phyloP scores from a whole-genome alignment of 1,139 yeast genomes.

The Pichia sp. region DNA sequence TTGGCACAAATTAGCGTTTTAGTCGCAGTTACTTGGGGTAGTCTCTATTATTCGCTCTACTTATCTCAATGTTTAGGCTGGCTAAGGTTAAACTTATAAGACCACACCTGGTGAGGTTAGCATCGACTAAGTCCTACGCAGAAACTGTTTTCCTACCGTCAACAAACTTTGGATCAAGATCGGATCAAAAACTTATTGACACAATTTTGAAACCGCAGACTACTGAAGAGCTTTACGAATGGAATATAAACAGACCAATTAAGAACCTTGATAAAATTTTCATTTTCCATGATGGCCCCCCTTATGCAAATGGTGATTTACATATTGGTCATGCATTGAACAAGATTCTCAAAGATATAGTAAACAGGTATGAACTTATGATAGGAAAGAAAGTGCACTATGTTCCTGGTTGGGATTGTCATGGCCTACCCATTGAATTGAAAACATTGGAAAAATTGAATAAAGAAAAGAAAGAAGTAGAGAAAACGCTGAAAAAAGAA shows the following conservation, averaged over 20 bases:
- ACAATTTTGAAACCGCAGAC: slow-evolving; percentile 28
- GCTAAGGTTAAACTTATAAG: neutral
- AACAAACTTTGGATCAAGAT: slow-evolving; percentile 39
- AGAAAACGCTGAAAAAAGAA: slow-evolving; percentile 32
- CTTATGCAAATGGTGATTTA: slow-evolving; percentile 91
- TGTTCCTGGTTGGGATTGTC: slow-evolving; percentile 98
- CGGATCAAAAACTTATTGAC: slow-evolving; percentile 33
- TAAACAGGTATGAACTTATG: slow-evolving; percentile 63
- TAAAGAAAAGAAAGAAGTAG: slow-evolving; percentile 24
- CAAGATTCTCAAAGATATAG: slow-evolving; percentile 79
- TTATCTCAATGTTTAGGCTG: neutral
- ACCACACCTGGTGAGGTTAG: neutral
- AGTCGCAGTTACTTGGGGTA: too few species aligned
- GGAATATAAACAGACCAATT: slow-evolving; percentile 31
- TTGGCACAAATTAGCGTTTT: too few species aligned
- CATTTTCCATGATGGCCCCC: slow-evolving; percentile 93
- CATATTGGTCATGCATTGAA: slow-evolving; percentile 94
- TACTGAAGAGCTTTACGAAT: slow-evolving; percentile 34
- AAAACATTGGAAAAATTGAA: slow-evolving; percentile 54
- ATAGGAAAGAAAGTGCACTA: slow-evolving; percentile 58
- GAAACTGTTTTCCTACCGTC: neutral
- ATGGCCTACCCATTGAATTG: slow-evolving; percentile 92
- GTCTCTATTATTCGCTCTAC: too few species aligned
- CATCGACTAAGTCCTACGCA: neutral
- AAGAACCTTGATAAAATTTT: slow-evolving; percentile 36